Conservation (phyloP, 176 grass and related monocot genomes). For the Aegilops bicornis region DNA sequence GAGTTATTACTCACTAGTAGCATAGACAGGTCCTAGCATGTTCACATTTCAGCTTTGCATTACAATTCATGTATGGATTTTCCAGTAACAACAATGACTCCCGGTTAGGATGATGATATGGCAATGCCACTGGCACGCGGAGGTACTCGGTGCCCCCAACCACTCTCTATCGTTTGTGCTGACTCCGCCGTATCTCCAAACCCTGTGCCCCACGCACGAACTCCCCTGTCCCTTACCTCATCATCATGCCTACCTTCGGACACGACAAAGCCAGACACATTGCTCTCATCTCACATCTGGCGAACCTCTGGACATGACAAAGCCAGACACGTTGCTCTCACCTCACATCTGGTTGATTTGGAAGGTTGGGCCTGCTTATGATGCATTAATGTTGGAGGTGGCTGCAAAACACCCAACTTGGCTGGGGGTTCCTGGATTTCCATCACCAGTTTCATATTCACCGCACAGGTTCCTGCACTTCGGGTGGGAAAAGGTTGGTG, state of each 20-base stretch:
- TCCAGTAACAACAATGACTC: neutral
- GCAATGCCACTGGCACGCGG: neutral
- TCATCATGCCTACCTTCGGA: neutral
- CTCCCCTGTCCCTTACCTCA: neutral
- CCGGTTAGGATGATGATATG: neutral
- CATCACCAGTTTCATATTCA: constrained; percentile 71
- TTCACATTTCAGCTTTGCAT: constrained; percentile 30
- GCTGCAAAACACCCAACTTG: too few species aligned
- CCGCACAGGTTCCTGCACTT: constrained; percentile 71
- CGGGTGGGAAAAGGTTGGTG: constrained; percentile 77
- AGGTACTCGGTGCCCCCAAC: too few species aligned
- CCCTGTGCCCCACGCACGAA: neutral
- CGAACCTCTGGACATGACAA: neutral
- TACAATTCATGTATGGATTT: constrained; percentile 11
- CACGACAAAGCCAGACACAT: neutral
- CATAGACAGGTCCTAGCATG: neutral
- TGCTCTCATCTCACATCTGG: constrained; percentile 29
- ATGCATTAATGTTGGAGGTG: constrained; percentile 9
- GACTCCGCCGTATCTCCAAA: neutral
- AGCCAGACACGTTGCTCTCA: neutral
- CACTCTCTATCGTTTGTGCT: neutral
- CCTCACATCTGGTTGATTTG: constrained; percentile 54
- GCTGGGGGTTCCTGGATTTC: constrained; percentile 32
- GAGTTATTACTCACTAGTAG: neutral
- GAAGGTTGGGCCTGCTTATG: constrained; percentile 65